Evolutionary conservation across 805 yeast genomes (phyloP), one percentile per base, ranked within the genome.

Genomic region (Yamadazyma akitaensis): DNA sequence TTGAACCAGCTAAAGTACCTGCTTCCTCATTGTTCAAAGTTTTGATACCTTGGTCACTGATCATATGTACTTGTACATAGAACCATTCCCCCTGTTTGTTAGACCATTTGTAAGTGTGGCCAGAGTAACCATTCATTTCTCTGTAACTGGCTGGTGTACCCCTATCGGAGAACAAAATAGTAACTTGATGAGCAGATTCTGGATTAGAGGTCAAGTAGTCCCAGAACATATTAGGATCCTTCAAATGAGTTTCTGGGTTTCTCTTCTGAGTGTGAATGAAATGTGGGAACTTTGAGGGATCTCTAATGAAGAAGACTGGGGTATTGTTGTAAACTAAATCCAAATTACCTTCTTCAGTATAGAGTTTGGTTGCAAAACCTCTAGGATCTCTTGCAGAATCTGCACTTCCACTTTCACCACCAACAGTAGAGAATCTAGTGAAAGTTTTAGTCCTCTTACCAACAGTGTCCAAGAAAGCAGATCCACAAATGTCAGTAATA

Each of bases 191-290:
- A 51, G 78, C 67, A 21, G 89, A 73, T 68, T 86, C 95, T 59
- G 76, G 87, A 65, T 86, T 86, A 58, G 76, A 73, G 31, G 85
- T 78, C 62, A 85, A 75, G 64, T 84, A 87, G 67, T 87, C 92
- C 95, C 95, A 87, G 65, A 85, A 85, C 86, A 82, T 82, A 68
- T 84, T 77, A 16, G 92, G 76, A 65, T 86, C 94, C 67, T 84
- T 84, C 66, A 84, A 72, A 67, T 86, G 86, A 36, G 90, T 85
- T 63, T 83, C 79, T 17, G 95, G 94, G 70, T 84, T 77, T 71
- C 95, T 79, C 81, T 88, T 87, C 67, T 88, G 96, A 17, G 96
- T 85, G 68, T 88, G 96, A 61, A 88, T 88, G 61, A 88, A 87
- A 60, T 83, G 88, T 40, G 95, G 94, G 73, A 88, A 88, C 72